These are phyloP conservation scores for Cercospora canescens DNA, from an alignment of 2,329 filamentous ascomycete species.

Conservation along the genomic window DNA sequence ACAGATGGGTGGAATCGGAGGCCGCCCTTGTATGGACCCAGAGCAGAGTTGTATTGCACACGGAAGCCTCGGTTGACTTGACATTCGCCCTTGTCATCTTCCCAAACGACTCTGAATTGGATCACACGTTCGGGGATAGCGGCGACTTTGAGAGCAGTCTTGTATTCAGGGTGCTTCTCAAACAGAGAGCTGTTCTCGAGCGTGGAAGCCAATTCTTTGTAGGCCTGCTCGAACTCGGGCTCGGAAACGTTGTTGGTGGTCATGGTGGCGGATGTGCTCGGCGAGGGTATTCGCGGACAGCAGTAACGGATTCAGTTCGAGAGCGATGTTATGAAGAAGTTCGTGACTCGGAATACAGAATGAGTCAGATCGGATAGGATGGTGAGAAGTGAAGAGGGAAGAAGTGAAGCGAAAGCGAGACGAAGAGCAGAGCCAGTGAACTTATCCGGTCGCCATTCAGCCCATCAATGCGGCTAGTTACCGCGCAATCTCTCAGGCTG, in stretches of 20 bases:
- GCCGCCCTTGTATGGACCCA: conserved; percentile 97
- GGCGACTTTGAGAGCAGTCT: conserved; percentile 81
- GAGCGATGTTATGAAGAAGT: neutral
- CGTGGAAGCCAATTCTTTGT: conserved; percentile 75
- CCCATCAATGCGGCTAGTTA: conserved; percentile 5
- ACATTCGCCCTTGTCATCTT: conserved; percentile 84
- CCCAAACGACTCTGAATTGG: conserved; percentile 97
- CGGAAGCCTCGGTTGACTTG: conserved; percentile 95
- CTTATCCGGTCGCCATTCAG: conserved; percentile 1
- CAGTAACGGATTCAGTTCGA: neutral
- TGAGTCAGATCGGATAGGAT: neutral
- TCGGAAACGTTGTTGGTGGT: conserved; percentile 71
- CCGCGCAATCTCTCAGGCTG: neutral
- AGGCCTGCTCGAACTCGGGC: conserved; percentile 79
- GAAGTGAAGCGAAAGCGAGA: neutral
- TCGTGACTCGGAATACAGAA: neutral
- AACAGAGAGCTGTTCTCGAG: conserved; percentile 94
- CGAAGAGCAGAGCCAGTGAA: conserved; percentile 1
- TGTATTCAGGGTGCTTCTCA: conserved; percentile 91
- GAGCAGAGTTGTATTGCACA: conserved; percentile 97
- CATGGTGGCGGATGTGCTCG: conserved; percentile 20
- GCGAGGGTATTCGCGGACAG: neutral
- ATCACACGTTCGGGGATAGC: conserved; percentile 92
- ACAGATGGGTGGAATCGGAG: conserved; percentile 91
- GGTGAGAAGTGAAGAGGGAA: neutral